Evolutionary conservation across 345 rosid genomes (phyloP), one percentile per base, ranked within the genome.

Genomic region (Sisymbrium altissimum): DNA sequence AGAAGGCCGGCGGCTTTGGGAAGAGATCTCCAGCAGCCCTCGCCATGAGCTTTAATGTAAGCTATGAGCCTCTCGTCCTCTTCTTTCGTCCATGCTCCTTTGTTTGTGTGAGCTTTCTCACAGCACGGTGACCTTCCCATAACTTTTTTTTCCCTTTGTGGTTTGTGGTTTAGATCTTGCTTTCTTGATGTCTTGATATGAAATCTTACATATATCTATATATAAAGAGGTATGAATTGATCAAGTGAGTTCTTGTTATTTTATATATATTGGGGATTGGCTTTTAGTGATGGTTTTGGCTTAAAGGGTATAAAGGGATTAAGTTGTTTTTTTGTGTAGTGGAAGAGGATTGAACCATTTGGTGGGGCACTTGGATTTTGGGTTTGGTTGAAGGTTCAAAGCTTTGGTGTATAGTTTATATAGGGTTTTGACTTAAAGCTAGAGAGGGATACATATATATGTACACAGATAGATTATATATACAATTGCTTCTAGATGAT

Each of bases 121-220:
- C 91, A 87, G 48, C 91, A 87, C 21, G 89, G 92, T 80, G 92
- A 87, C 75, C 92, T 87, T 54, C 92, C 92, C 92, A 87, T 87
- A n/a, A 52, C 5, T 7, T 25, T 10, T 8, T 18, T n/a, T n/a
- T n/a, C n/a, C n/a, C 3, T 12, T 39, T 43, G 35, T 32, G 33
- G 33, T 53, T 11, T 66, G 29, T 38, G 67, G 59, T 66, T 58
- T 29, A 52, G 79, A 75, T 74, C 78, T 68, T 62, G 23, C 32
- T 68, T 2, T 75, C 45, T 30, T 68, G 17, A 21, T 50, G 53
- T 40, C 29, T 21, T 41, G 60, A 52, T 60, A 68, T 39, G 14
- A 46, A 69, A 56, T 70, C 44, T 76, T 63, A 61, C 21, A 45
- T 45, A 74, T 66, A 66, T 7, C 9, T 30, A 54, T 35, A 74